These are phyloP conservation scores for Luffa acutangula DNA, from an alignment of 306 rosid genomes.

Conservation along the genomic window DNA sequence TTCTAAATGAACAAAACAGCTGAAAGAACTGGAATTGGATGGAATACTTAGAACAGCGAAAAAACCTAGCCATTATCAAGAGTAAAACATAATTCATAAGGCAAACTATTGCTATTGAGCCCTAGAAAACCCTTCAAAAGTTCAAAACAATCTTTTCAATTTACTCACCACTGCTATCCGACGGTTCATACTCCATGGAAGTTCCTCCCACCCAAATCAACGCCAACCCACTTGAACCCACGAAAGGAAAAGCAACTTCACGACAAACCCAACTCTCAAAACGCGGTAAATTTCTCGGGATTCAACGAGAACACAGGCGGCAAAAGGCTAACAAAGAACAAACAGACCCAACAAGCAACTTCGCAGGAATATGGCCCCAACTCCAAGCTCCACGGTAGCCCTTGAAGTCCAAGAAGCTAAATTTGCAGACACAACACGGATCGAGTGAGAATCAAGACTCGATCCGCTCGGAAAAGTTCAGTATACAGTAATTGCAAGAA, in stretches of 20 bases:
- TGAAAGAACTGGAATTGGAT: not conserved
- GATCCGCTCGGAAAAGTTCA: not conserved
- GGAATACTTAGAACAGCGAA: not conserved
- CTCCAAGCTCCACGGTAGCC: not conserved
- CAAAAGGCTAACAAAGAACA: not conserved
- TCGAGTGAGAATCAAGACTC: not conserved
- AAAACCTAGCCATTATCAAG: not conserved
- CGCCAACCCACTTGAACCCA: not conserved
- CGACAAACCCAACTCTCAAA: slow-evolving; percentile 15
- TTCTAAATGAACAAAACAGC: not conserved
- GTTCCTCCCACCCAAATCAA: slow-evolving; percentile 10
- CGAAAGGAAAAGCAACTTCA: slow-evolving; percentile 8
- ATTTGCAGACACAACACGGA: not conserved
- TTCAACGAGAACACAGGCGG: not conserved
- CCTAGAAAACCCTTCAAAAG: not conserved
- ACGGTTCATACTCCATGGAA: slow-evolving; percentile 54
- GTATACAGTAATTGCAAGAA: not conserved
- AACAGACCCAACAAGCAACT: not conserved
- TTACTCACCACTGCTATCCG: slow-evolving; percentile 78
- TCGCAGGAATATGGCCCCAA: not conserved
- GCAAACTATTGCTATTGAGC: not conserved
- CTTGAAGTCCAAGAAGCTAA: not conserved
- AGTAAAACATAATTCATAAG: not conserved
- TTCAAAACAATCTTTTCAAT: not conserved
- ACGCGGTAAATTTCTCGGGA: slow-evolving; percentile 1